These are phyloP conservation scores for Stropharia rugosoannulata DNA, from an alignment of 768 basidiomycete genomes.

Conservation along the genomic window DNA sequence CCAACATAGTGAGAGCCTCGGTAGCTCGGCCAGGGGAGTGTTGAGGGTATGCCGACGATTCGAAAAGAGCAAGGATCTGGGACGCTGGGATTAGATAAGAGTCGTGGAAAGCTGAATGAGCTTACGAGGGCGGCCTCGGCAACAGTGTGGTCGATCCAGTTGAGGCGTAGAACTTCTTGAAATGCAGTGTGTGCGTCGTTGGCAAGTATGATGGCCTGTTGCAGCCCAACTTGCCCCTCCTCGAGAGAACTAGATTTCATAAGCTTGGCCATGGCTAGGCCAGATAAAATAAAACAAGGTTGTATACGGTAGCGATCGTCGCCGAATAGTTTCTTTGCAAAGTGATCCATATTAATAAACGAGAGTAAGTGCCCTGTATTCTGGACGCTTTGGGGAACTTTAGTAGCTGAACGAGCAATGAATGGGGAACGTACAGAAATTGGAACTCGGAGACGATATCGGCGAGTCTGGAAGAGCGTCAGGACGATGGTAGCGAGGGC, in stretches of 20 bases:
- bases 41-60: slow-evolving; percentile 70
- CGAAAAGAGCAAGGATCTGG: slow-evolving; percentile 76
- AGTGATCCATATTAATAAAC: slow-evolving; percentile 60
- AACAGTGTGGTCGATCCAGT: slow-evolving; percentile 59
- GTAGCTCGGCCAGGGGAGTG: slow-evolving; percentile 56
- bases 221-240: slow-evolving; percentile 49
- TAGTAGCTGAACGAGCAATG: background rate
- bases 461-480: slow-evolving; percentile 8
- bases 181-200: slow-evolving; percentile 56
- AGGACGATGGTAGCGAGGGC: background rate
- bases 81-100: background rate
- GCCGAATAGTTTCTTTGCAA: slow-evolving; percentile 51
- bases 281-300: slow-evolving; percentile 68
- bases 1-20: slow-evolving; percentile 55
- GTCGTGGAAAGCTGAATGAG: background rate
- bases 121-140: slow-evolving; percentile 61
- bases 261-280: slow-evolving; percentile 67
- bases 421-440: slow-evolving; percentile 24
- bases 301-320: slow-evolving; percentile 59
- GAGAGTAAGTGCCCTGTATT: slow-evolving; percentile 67
- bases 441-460: slow-evolving; percentile 24
- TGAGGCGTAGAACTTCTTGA: slow-evolving; percentile 46
- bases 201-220: slow-evolving; percentile 55
- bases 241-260: slow-evolving; percentile 74
- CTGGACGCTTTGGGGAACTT: slow-evolving; percentile 45